Evolutionary conservation across 2,329 filamentous ascomycete genomes (phyloP).

Genomic region (Hirsutella thompsonii): DNA sequence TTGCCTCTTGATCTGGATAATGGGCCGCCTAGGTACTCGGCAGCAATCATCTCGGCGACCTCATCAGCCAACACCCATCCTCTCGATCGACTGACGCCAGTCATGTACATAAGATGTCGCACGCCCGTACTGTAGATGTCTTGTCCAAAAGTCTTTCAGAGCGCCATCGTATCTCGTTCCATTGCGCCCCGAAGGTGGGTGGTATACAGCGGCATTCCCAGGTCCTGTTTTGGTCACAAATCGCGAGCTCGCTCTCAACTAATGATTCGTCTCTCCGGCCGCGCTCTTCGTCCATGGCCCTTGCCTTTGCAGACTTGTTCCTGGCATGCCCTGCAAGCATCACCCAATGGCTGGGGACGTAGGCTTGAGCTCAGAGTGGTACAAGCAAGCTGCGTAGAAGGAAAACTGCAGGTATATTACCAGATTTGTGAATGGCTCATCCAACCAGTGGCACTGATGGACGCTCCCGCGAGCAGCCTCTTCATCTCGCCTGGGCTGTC

Average conservation of each 20-base stretch:
- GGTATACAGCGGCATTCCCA: too few relatives aligned
- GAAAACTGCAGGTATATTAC: neutral
- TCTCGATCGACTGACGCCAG: too few relatives aligned
- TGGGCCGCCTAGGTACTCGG: too few relatives aligned
- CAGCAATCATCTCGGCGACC: too few relatives aligned
- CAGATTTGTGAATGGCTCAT: neutral
- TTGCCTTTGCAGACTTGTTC: neutral
- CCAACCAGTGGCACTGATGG: neutral
- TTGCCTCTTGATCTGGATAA: neutral
- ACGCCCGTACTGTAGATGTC: too few relatives aligned
- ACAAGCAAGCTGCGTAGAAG: constrained; percentile 6
- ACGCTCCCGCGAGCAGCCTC: neutral
- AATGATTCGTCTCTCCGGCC: neutral
- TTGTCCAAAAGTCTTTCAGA: too few relatives aligned
- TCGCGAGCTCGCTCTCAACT: too few relatives aligned
- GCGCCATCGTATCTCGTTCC: too few relatives aligned
- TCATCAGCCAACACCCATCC: too few relatives aligned
- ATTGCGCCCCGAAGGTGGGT: too few relatives aligned
- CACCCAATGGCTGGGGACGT: constrained; percentile 7
- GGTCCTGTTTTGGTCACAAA: too few relatives aligned
- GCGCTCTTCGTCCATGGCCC: neutral
- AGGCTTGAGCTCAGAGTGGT: constrained; percentile 10
- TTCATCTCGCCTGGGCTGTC: neutral
- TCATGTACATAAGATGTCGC: too few relatives aligned
- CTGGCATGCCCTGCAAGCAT: neutral